Evolutionary conservation across 768 basidiomycete genomes (phyloP).

Genomic region (Xerocomus spinulosus): DNA sequence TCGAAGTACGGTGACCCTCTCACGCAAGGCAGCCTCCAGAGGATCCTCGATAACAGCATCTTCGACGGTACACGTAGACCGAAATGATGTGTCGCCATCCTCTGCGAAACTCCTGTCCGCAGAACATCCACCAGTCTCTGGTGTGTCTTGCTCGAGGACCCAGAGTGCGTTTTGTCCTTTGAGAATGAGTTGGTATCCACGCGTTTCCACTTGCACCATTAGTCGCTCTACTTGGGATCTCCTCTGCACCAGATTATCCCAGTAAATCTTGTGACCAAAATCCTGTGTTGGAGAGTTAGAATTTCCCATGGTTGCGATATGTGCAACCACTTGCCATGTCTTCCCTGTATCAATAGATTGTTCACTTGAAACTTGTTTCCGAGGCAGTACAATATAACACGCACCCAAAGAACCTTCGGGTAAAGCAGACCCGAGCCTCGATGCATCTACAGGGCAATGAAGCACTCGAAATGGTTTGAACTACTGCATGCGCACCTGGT

Average conservation of each 20-base stretch:
- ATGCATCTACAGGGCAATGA: slow-evolving; percentile 31
- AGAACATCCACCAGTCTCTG: slow-evolving; percentile 21
- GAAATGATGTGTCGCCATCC: slow-evolving; percentile 4
- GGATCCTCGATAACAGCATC: slow-evolving; percentile 23
- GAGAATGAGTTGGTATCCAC: slow-evolving; percentile 35
- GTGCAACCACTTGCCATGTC: slow-evolving; percentile 18
- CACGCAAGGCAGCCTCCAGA: slow-evolving; percentile 32
- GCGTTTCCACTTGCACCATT: slow-evolving; percentile 29
- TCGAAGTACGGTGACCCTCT: slow-evolving; percentile 29
- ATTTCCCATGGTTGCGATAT: neutral
- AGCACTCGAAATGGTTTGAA: neutral
- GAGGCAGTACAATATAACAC: slow-evolving; percentile 2
- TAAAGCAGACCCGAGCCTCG: slow-evolving; percentile 35
- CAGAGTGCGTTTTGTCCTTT: slow-evolving; percentile 33
- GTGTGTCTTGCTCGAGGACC: slow-evolving; percentile 29
- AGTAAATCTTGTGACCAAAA: slow-evolving; percentile 37
- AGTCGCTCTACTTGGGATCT: slow-evolving; percentile 29
- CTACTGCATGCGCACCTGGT: slow-evolving; percentile 22
- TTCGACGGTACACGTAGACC: slow-evolving; percentile 4
- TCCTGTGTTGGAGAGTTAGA: slow-evolving; percentile 24
- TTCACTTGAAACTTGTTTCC: neutral
- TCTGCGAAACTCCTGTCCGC: slow-evolving; percentile 11
- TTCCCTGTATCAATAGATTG: slow-evolving; percentile 5
- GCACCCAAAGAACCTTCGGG: slow-evolving; percentile 39
- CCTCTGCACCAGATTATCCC: slow-evolving; percentile 32